Percentiles rank a stretch among this genome's conserved stretches.
Evolutionary conservation across 1,139 yeast genomes (phyloP).

Genomic region (Hansenula anomala): DNA sequence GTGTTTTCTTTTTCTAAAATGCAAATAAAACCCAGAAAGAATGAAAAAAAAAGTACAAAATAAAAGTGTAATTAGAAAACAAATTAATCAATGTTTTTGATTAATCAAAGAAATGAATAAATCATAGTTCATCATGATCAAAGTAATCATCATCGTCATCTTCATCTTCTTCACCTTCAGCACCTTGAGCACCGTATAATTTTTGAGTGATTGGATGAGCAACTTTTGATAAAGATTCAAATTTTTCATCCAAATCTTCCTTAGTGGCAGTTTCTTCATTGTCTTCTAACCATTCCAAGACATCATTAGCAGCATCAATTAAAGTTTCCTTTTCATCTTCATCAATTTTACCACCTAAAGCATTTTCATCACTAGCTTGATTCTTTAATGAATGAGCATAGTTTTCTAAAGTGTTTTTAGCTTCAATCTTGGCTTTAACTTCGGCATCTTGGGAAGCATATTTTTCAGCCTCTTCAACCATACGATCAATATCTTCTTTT

Average conservation of each 20-base stretch:
- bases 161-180: constrained; percentile 44
- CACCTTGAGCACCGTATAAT: constrained; percentile 66
- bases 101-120: neutral
- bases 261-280: constrained; percentile 82
- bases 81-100: no score
- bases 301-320: constrained; percentile 83
- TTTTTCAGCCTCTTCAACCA: constrained; percentile 93
- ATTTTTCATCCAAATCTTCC: constrained; percentile 93
- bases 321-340: constrained; percentile 92
- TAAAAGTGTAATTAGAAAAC: neutral
- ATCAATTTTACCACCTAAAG: constrained; percentile 68
- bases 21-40: no score
- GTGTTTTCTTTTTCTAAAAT: neutral
- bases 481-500: constrained; percentile 85
- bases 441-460: constrained; percentile 85
- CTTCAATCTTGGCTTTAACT: constrained; percentile 74
- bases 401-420: constrained; percentile 85
- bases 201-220: constrained; percentile 94
- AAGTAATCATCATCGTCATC: constrained; percentile 66
- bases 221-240: constrained; percentile 74
- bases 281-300: constrained; percentile 80
- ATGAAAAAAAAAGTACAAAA: neutral
- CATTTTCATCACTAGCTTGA: constrained; percentile 59
- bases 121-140: constrained; percentile 61
- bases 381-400: constrained; percentile 83